Conservation (phyloP, 2,329 filamentous ascomycete species). For the Monilinia laxa region DNA sequence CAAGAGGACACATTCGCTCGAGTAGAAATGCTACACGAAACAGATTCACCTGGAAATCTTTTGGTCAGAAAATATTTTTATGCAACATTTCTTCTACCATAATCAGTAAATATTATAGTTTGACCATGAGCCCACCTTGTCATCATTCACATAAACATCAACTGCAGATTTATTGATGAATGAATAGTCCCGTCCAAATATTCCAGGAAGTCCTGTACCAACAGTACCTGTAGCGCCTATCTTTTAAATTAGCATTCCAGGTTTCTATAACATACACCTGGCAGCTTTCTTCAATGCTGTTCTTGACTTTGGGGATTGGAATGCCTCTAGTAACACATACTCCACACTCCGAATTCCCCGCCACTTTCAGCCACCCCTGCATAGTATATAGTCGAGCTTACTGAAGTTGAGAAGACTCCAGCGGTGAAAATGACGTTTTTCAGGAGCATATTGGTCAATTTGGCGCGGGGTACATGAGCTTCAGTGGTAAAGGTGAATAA, state of each 20-base stretch:
- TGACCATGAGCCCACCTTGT: slow-evolving; percentile 41
- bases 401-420: slow-evolving; percentile 13
- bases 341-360: slow-evolving; percentile 50
- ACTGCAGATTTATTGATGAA: slow-evolving; percentile 50
- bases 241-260: not conserved
- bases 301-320: not conserved
- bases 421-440: not conserved
- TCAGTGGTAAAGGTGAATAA: not conserved
- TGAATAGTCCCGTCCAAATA: slow-evolving; percentile 50
- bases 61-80: not conserved
- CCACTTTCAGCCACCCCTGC: slow-evolving; percentile 50
- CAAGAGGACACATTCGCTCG: slow-evolving; percentile 51
- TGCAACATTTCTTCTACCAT: no score
- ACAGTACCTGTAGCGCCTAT: slow-evolving; percentile 37
- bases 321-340: slow-evolving; percentile 27
- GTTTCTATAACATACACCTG: not conserved
- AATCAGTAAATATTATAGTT: no score
- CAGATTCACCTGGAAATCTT: slow-evolving; percentile 42
- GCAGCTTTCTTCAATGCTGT: not conserved
- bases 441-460: slow-evolving; percentile 2
- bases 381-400: slow-evolving; percentile 47
- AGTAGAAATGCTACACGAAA: slow-evolving; percentile 52
- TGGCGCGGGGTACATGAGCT: not conserved
- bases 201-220: slow-evolving; percentile 49
- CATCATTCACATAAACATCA: slow-evolving; percentile 48